Base-by-base conservation (phyloP, 2,329 filamentous ascomycete species). In the Ophiostoma quercus region DNA sequence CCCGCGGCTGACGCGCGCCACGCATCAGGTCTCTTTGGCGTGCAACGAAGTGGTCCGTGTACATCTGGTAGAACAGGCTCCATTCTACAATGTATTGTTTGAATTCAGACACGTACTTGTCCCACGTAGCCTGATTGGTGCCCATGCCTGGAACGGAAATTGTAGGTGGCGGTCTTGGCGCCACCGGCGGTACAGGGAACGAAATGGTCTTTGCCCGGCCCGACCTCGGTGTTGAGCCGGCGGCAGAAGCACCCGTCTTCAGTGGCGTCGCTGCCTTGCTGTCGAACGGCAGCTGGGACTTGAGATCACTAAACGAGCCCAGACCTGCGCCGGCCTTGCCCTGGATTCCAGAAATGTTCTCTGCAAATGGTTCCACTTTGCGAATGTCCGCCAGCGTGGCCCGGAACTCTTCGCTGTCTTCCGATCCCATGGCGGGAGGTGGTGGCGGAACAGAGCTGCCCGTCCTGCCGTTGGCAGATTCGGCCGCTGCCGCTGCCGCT, bases 211-310 rank as follows among this genome's bases (percentile, higher is more conserved):
- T 65, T 19, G 11, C 54, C 9, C 54, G 41, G 7, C 4, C 37
- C 22, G 4, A 39, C 9, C 19, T 29, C 29, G 12, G 34, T 16
- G 60, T 39, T n/a, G 62, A n/a, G 19, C 32, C 32, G 3, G 32
- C 19, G 39, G 32, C 34, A 7, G 34, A 2, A 22, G 51, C 1
- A 5, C 32, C 32, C 62, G 62, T 65, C 57, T 68, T 63, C 19
- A 54, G 16, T 0, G 63, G 51, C 2, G 70, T 66, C 73, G 34
- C 78, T 0, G 86, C 77, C 70, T 79, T 79, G 74, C 84, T 87
- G 69, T 84, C 81, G 72, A 88, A 88, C 0, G 86, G 86, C 2
- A 89, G 78, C 9, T 81, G 84, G 32, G 84, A 82, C 74, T 84
- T 83, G 67, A 90, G 75, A 67, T 88, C 87, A 12, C 79, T 78